Evolutionary conservation across 176 grass and related monocot species (phyloP).

Genomic region (Oryza meridionalis): DNA sequence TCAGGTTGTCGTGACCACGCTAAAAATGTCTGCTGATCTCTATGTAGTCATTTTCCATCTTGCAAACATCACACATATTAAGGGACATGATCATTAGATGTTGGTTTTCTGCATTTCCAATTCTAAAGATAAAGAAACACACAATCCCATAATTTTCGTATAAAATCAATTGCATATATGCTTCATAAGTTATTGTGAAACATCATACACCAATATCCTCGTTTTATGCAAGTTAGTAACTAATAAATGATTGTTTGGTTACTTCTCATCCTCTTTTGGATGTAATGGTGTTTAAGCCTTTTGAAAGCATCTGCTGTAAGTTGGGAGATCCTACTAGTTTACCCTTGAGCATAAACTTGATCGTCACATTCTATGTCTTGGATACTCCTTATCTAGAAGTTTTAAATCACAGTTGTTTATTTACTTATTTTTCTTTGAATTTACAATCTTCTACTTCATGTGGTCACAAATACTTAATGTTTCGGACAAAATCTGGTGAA

Average conservation of each 20-base stretch:
- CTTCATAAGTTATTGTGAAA: conserved; percentile 2
- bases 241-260: background rate
- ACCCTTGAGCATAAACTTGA: background rate
- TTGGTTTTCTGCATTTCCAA: background rate
- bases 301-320: background rate
- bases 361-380: background rate
- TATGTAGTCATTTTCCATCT: background rate
- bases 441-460: too few relatives aligned
- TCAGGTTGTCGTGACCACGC: background rate
- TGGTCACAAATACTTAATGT: background rate
- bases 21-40: background rate
- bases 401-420: background rate
- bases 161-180: conserved; percentile 15
- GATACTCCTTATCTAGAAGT: background rate
- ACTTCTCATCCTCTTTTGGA: background rate
- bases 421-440: background rate
- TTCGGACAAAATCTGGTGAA: background rate
- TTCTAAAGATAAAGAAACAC: background rate
- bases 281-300: background rate
- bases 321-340: background rate
- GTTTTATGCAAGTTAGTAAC: background rate
- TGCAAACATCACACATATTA: background rate
- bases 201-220: background rate
- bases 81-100: background rate
- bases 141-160: conserved; percentile 11